Base-by-base conservation (phyloP, 192 early-diverging fungal species). In the Coemansia sp. region DNA sequence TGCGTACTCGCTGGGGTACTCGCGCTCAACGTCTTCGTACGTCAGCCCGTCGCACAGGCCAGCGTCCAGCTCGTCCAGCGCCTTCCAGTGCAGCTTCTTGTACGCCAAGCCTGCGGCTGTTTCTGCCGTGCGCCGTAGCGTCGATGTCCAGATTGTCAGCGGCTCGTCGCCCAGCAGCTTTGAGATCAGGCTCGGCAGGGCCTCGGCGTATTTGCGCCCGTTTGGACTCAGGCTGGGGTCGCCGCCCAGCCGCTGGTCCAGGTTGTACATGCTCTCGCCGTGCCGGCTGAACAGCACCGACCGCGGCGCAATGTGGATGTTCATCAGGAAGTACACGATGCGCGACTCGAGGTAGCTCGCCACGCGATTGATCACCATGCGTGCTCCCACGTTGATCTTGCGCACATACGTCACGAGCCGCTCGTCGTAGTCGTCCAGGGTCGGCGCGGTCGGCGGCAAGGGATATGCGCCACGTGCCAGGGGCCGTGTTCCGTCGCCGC, bases 281-380 rank as follows among this genome's bases (percentile, higher is more conserved):
- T 94, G 91, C 76, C 91, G 85, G 66, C 84, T 91, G 67, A 96
- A 96, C 79, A 95, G 94, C 58, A 98, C 93, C 66, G 87, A 91
- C 59, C 93, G 87, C 25, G 98, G 94, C 5, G 90, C 88, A 64
- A 94, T 97, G 81, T 99, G 96, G 39, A 99, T 85, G 75, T 99
- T 99, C 96, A 98, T 98, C 67, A 99, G 76, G 76, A 95, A 98
- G 82, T 98, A 98, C 15, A 98, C 95, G 60, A 99, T 94, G 38
- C 96, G 85, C 57, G 93, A 94, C 79, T 98, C 91, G 37, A 99
- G 84, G 75, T 97, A 98, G 57, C 96, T 95, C 50, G 90, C 86
- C 62, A 98, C 93, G 70, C 92, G 90, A 77, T 98, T 94, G 70
- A 98, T 92, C 52, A 95, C 88, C 35, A 97, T 91, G 64, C 89